A percentile compares a stretch with the other conserved stretches of the same genome.
These are phyloP conservation scores for Pythium utonaiense DNA, from an alignment of 352 stramenopile genomes.

Conservation along the genomic window DNA sequence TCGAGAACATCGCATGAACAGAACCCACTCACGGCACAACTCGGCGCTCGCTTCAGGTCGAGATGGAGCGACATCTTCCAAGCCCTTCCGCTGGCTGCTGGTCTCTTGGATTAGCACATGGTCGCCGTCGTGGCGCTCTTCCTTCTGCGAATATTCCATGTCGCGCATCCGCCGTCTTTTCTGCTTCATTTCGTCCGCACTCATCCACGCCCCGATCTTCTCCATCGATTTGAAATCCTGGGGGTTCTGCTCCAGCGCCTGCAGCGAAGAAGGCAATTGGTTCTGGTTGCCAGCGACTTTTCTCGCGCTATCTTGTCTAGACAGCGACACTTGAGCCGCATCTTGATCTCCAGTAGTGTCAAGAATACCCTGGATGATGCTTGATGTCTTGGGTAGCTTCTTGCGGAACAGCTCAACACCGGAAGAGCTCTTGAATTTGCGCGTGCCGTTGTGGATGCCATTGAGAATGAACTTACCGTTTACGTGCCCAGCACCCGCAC, in stretches of 20 bases:
- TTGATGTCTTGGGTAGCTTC: conserved; percentile 40
- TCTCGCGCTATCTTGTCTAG: background rate
- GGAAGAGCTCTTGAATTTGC: conserved; percentile 57
- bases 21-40: conserved; percentile 70
- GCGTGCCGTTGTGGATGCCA: conserved; percentile 44
- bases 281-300: background rate
- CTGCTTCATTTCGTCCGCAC: conserved; percentile 46
- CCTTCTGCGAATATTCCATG: conserved; percentile 7
- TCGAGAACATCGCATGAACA: conserved; percentile 56
- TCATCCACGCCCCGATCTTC: conserved; percentile 59
- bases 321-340: background rate
- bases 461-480: conserved; percentile 67
- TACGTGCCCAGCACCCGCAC: conserved; percentile 44
- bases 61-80: conserved; percentile 33
- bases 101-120: conserved; percentile 43
- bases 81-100: conserved; percentile 12
- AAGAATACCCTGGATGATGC: conserved; percentile 34
- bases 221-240: conserved; percentile 58
- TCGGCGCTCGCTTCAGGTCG: conserved; percentile 34
- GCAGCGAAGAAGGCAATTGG: conserved; percentile 33
- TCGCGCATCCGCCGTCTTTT: conserved; percentile 34
- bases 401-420: conserved; percentile 79
- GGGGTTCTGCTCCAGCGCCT: conserved; percentile 38
- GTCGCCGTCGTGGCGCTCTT: conserved; percentile 31
- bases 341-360: conserved; percentile 11